Conservation (phyloP, 176 grass and related monocot species). For the Bromus sterilis region DNA sequence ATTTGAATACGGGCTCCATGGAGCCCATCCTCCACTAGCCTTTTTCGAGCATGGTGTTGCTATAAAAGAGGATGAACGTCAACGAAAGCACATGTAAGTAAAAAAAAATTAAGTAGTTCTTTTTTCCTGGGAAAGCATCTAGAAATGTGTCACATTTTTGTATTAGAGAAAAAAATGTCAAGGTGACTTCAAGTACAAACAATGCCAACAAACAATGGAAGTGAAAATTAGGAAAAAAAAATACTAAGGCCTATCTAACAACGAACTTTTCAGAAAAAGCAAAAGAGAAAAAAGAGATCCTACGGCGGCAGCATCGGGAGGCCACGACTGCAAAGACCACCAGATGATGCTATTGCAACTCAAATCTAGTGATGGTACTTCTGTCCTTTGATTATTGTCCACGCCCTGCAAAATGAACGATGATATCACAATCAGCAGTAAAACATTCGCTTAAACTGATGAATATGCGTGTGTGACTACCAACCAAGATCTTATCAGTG, state of each 20-base stretch:
- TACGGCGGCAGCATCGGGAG: background rate
- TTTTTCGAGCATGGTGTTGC: background rate
- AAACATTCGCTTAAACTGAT: background rate
- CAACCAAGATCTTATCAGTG: background rate
- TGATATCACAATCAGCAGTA: background rate
- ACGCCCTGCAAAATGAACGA: slow-evolving; percentile 57
- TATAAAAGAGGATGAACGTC: background rate
- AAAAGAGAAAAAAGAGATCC: background rate
- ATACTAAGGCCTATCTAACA: too few species aligned
- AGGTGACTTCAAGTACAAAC: background rate
- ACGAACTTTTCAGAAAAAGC: background rate
- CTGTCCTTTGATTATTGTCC: slow-evolving; percentile 90
- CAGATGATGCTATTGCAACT: background rate
- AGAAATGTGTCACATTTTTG: too few species aligned
- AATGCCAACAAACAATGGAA: too few species aligned
- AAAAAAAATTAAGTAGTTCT: too few species aligned
- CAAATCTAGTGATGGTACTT: slow-evolving; percentile 84
- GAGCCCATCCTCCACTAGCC: too few species aligned
- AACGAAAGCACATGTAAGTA: background rate
- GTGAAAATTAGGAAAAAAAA: too few species aligned
- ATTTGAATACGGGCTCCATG: too few species aligned
- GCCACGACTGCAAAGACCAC: background rate
- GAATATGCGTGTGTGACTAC: background rate
- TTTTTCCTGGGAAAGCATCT: too few species aligned
- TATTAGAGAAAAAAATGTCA: background rate